Conservation (phyloP, 2,329 filamentous ascomycete genomes). For the Leptographium radiaticola region DNA sequence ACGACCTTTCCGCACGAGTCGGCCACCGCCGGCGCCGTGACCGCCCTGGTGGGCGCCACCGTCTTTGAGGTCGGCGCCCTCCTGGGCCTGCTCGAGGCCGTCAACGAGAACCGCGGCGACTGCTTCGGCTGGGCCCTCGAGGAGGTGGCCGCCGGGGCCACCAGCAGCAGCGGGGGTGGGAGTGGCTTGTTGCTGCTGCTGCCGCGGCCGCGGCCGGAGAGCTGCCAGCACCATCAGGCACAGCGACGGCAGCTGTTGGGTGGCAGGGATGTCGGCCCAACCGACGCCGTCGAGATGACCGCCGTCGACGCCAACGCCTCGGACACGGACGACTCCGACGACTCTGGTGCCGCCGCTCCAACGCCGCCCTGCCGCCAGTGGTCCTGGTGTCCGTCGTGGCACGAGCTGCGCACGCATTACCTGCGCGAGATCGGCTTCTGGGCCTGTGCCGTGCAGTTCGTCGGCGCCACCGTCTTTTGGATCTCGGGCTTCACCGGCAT, state of each 20-base stretch:
- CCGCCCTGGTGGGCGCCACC: constrained; percentile 53
- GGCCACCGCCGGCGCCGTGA: constrained; percentile 42
- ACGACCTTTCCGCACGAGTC: constrained; percentile 41
- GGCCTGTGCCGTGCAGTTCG: constrained; percentile 40
- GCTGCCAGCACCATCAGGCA: not conserved
- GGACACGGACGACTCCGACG: not conserved
- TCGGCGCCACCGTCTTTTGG: constrained; percentile 51
- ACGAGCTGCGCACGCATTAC: constrained; percentile 46
- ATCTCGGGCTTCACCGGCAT: constrained; percentile 48
- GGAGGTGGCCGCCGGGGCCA: constrained; percentile 25
- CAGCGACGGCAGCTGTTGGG: not conserved
- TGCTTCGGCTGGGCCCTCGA: constrained; percentile 61
- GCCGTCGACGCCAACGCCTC: not conserved
- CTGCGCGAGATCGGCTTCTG: constrained; percentile 49
- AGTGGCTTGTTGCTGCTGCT: not conserved
- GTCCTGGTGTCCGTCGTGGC: constrained; percentile 45
- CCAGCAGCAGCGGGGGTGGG: not conserved
- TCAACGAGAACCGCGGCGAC: constrained; percentile 51
- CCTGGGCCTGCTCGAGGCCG: constrained; percentile 50
- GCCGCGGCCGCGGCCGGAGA: not conserved
- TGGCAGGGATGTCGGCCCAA: not conserved
- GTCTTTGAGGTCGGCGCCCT: constrained; percentile 53
- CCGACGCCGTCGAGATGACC: not conserved
- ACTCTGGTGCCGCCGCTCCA: not conserved
- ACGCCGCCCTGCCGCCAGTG: constrained; percentile 23